These are phyloP conservation scores for Monilinia aucupariae DNA, from an alignment of 2,329 filamentous ascomycete species.

Conservation along the genomic window DNA sequence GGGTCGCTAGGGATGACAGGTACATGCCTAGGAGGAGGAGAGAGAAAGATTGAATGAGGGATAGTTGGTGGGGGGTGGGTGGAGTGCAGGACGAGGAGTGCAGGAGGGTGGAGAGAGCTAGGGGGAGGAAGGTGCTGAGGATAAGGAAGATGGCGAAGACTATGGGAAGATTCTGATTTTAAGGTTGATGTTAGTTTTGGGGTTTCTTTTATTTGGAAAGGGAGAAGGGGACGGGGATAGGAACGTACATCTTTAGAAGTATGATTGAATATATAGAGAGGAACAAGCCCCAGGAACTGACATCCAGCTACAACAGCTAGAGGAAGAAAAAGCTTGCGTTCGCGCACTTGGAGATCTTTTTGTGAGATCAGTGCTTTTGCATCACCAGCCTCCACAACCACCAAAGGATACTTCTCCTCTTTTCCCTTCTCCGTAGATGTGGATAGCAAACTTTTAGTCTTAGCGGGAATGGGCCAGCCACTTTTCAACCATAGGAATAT, in stretches of 20 bases:
- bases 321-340: conserved; percentile 63
- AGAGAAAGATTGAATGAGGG: conserved; percentile 82
- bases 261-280: conserved; percentile 82
- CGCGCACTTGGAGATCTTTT: conserved; percentile 25
- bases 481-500: conserved; percentile 92
- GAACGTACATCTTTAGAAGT: conserved; percentile 53
- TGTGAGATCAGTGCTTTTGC: conserved; percentile 28
- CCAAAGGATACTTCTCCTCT: conserved; percentile 33
- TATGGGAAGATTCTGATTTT: conserved; percentile 49
- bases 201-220: background rate
- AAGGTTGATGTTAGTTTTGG: conserved; percentile 1
- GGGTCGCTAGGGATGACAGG: conserved; percentile 83
- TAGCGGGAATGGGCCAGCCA: conserved; percentile 43
- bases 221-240: background rate
- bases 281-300: conserved; percentile 73
- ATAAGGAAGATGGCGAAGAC: conserved; percentile 55
- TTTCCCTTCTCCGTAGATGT: conserved; percentile 21
- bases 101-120: conserved; percentile 51
- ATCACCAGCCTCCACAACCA: conserved; percentile 23
- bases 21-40: conserved; percentile 89
- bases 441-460: conserved; percentile 11
- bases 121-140: conserved; percentile 52
- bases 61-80: conserved; percentile 63
- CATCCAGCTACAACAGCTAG: conserved; percentile 64
- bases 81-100: conserved; percentile 40